Conservation (phyloP, 805 yeast genomes). For the Lipomyces chichibuensis region DNA sequence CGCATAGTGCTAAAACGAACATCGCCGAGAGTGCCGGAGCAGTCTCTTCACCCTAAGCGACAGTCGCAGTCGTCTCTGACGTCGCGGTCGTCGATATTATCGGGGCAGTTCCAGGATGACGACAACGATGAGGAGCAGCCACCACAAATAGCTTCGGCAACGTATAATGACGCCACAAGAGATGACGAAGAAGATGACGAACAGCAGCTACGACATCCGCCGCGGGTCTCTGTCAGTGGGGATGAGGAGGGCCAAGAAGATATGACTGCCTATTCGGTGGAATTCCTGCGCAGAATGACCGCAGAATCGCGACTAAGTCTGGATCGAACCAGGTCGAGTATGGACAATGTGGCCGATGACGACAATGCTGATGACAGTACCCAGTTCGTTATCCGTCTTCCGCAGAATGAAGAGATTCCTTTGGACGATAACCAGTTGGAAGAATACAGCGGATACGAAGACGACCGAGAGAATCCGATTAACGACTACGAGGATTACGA, state of each 20-base stretch:
- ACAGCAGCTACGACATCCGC: not conserved
- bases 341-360: conserved; percentile 4
- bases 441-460: not conserved
- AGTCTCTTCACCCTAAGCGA: not conserved
- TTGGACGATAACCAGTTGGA: not conserved
- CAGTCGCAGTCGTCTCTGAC: not conserved
- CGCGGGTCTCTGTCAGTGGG: not conserved
- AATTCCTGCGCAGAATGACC: not conserved
- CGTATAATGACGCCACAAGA: not conserved
- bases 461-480: not conserved
- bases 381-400: conserved; percentile 19
- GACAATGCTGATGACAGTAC: conserved; percentile 5
- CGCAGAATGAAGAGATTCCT: conserved; percentile 3
- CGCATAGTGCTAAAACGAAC: not conserved
- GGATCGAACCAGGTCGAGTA: conserved; percentile 15
- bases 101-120: not conserved
- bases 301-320: conserved; percentile 14
- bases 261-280: not conserved
- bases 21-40: not conserved
- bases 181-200: conserved; percentile 14
- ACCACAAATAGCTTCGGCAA: not conserved
- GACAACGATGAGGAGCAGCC: not conserved
- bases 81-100: conserved; percentile 2
- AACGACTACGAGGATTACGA: conserved; percentile 10
- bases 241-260: not conserved